Conservation (phyloP, 768 basidiomycete species). For the Psilocybe subaeruginosa region DNA sequence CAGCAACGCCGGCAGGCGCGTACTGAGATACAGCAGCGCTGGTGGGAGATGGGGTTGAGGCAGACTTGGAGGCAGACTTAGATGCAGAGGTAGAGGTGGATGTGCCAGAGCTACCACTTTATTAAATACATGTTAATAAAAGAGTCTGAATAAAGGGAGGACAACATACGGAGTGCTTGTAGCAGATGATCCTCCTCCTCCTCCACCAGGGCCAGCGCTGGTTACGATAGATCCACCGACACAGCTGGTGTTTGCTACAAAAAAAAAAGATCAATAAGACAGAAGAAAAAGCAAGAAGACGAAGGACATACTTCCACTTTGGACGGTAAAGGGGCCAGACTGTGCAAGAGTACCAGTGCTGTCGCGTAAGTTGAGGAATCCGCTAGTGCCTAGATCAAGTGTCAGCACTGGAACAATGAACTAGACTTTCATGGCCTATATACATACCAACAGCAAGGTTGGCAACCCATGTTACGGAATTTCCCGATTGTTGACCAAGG, state of each 20-base stretch:
- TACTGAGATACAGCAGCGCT: slow-evolving; percentile 21
- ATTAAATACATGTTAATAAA: too few species aligned
- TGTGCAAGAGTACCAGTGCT: slow-evolving; percentile 25
- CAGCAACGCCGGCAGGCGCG: slow-evolving; percentile 24
- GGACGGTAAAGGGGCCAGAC: slow-evolving; percentile 28
- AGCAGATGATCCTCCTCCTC: neutral
- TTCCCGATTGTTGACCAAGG: slow-evolving; percentile 20
- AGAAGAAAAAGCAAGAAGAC: neutral
- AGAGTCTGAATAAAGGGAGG: too few species aligned
- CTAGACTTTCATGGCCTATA: neutral
- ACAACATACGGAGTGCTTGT: neutral
- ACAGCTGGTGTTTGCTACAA: slow-evolving; percentile 23
- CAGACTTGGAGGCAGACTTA: slow-evolving; percentile 1
- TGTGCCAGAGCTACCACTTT: too few species aligned
- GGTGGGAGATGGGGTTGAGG: slow-evolving; percentile 3
- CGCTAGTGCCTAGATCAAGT: slow-evolving; percentile 19
- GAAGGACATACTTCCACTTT: slow-evolving; percentile 19
- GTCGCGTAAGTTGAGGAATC: slow-evolving; percentile 28
- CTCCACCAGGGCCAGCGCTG: slow-evolving; percentile 11
- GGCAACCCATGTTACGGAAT: slow-evolving; percentile 28
- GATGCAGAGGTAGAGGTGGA: neutral
- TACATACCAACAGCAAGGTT: slow-evolving; percentile 26
- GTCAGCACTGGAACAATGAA: neutral
- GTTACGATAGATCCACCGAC: slow-evolving; percentile 17
- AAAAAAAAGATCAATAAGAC: neutral